Conservation (phyloP, 73 alveolate species). For the Stentor roeselii region DNA sequence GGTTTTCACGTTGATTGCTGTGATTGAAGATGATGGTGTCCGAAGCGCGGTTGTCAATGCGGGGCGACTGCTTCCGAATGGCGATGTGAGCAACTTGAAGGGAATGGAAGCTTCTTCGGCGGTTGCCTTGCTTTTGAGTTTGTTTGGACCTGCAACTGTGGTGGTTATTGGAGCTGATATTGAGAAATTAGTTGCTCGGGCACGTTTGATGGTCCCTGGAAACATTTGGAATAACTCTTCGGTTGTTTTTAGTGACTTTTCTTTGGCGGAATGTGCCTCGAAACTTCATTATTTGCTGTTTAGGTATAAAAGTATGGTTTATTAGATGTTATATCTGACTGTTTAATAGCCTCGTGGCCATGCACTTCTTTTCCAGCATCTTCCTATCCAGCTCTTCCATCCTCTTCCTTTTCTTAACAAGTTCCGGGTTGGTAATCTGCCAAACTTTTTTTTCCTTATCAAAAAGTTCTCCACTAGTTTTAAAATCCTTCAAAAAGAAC, state of each 20-base stretch:
- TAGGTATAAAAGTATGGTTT: too few relatives aligned
- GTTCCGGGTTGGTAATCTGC: not conserved
- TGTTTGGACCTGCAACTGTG: slow-evolving; percentile 18
- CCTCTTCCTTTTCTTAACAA: not conserved
- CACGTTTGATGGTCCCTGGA: not conserved
- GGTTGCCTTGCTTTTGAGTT: not conserved
- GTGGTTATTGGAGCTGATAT: slow-evolving; percentile 15
- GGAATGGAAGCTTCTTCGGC: not conserved
- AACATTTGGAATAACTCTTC: slow-evolving; percentile 3
- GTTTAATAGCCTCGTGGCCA: not conserved
- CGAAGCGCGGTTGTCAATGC: slow-evolving; percentile 5
- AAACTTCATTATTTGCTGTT: slow-evolving; percentile 10
- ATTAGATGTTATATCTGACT: too few relatives aligned
- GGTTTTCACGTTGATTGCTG: not conserved
- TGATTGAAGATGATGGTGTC: slow-evolving; percentile 1
- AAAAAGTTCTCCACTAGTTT: slow-evolving; percentile 7
- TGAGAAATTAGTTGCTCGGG: not conserved
- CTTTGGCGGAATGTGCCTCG: not conserved
- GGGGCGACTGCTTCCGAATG: not conserved
- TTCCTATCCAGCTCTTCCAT: slow-evolving; percentile 5
- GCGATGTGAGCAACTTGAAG: not conserved
- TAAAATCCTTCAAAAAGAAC: not conserved
- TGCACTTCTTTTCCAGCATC: not conserved
- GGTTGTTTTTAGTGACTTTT: slow-evolving; percentile 1
- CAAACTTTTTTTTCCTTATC: not conserved